These are phyloP conservation scores for Tulasnella calospora DNA, from an alignment of 768 basidiomycete genomes.

Conservation along the genomic window DNA sequence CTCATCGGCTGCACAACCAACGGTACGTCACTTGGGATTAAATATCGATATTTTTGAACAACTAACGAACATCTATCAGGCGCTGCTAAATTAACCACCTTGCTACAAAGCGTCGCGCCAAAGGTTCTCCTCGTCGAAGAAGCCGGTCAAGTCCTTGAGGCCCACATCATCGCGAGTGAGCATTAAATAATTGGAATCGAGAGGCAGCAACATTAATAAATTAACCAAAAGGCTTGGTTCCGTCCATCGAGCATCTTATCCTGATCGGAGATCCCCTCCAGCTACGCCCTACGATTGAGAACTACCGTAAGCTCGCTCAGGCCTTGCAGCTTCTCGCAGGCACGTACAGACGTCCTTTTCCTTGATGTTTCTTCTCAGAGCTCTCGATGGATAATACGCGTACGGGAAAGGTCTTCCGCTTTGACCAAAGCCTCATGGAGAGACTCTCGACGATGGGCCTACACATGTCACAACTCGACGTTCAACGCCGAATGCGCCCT, in stretches of 20 bases:
- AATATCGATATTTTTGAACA: not conserved
- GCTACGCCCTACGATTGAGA: slow-evolving; percentile 62
- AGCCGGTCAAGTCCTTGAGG: slow-evolving; percentile 77
- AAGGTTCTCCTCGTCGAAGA: slow-evolving; percentile 69
- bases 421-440: slow-evolving; percentile 75
- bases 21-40: slow-evolving; percentile 39
- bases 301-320: slow-evolving; percentile 1
- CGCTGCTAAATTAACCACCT: slow-evolving; percentile 58
- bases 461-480: slow-evolving; percentile 63
- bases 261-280: slow-evolving; percentile 75
- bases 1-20: slow-evolving; percentile 79
- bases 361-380: slow-evolving; percentile 37
- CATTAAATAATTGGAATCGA: not conserved
- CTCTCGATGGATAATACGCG: slow-evolving; percentile 63
- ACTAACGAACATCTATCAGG: slow-evolving; percentile 38
- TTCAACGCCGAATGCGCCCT: slow-evolving; percentile 74
- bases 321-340: no score
- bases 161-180: slow-evolving; percentile 53
- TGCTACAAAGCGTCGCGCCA: slow-evolving; percentile 60
- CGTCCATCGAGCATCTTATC: slow-evolving; percentile 64
- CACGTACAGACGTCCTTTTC: no score
- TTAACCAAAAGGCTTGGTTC: slow-evolving; percentile 45
- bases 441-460: slow-evolving; percentile 53
- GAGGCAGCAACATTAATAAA: no score
- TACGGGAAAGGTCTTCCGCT: slow-evolving; percentile 53